Evolutionary conservation across 2,329 filamentous ascomycete species (phyloP), one percentile per base, ranked within the genome.

Genomic region (Periconia macrospinosa): DNA sequence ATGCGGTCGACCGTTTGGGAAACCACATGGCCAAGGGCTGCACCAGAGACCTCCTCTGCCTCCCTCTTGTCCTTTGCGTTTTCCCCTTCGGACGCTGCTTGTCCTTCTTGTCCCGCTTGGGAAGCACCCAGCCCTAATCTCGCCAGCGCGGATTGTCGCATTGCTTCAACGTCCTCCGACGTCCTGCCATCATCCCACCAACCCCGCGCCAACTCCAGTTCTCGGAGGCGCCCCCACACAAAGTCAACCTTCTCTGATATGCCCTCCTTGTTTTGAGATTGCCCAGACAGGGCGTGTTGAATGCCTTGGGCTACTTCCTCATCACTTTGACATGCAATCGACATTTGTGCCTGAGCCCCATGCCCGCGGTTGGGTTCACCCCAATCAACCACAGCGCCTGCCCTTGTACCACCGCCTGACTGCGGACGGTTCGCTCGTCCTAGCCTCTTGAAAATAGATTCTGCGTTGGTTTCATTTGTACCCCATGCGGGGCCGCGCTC

Each of bases 401-500:
- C 85, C 35, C 67, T 65, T 30, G 52, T 50, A 27, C 58, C 49
- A 15, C 61, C 60, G n/a, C 64, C 57, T 49, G 68, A 65, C 56
- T 79, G 79, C 20, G 75, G 71, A 15, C 85, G 79, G 43, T 87
- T 81, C 3, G 82, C 58, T 18, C 78, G 72, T 45, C 66, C 83
- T 3, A 99, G 81, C 10, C 93, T 86, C 62, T 88, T 89, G 79
- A 97, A 99, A 47, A 99, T 86, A 62, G 91, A 93, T 76, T 99
- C 94, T 41, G 86, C 87, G 44, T 86, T 87, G 1, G 86, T 82
- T 42, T 96, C 91, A 47, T 85, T 85, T 0, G 88, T 88, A 35
- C 91, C 94, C 90, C 92, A 99, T 20, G 80, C 76, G 59, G 89
- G 90, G 41, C 94, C 94, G 75, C 90, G 94, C 72, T 97, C 92